Evolutionary conservation across 75 land plant species (phyloP).

Genomic region (Pinus taeda): DNA sequence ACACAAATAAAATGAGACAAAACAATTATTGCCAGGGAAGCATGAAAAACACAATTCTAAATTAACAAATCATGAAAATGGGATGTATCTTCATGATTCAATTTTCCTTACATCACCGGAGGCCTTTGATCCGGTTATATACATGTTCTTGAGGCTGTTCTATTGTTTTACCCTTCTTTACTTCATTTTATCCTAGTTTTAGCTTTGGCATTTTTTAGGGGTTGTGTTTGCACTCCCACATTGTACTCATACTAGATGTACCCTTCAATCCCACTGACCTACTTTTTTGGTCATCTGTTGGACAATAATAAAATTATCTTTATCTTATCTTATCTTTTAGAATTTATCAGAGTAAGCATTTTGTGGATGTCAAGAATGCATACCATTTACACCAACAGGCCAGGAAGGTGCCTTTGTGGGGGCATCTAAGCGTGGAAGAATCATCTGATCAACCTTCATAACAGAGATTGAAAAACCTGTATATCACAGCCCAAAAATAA

Average conservation of each 20-base stretch:
- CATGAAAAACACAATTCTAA: not conserved
- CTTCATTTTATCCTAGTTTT: too few species aligned
- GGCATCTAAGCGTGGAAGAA: conserved; percentile 79
- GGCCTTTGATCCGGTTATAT: too few species aligned
- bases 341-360: not conserved
- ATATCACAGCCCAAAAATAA: conserved; percentile 8
- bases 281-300: too few species aligned
- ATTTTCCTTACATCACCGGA: not conserved
- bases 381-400: conserved; percentile 96
- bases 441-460: conserved; percentile 74
- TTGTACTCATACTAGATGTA: too few species aligned
- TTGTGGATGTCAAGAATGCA: not conserved
- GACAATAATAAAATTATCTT: too few species aligned
- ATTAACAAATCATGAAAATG: not conserved
- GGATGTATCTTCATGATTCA: not conserved
- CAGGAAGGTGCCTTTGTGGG: conserved; percentile 87
- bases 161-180: too few species aligned
- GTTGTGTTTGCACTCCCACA: too few species aligned
- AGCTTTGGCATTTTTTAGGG: too few species aligned
- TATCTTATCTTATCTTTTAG: not conserved
- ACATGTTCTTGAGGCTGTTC: too few species aligned
- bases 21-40: not conserved
- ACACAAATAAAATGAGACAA: not conserved
- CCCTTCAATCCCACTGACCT: too few species aligned
- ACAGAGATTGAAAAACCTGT: conserved; percentile 84